Conservation (phyloP, 2,329 filamentous ascomycete genomes). For the Penicillium brasilianum region DNA sequence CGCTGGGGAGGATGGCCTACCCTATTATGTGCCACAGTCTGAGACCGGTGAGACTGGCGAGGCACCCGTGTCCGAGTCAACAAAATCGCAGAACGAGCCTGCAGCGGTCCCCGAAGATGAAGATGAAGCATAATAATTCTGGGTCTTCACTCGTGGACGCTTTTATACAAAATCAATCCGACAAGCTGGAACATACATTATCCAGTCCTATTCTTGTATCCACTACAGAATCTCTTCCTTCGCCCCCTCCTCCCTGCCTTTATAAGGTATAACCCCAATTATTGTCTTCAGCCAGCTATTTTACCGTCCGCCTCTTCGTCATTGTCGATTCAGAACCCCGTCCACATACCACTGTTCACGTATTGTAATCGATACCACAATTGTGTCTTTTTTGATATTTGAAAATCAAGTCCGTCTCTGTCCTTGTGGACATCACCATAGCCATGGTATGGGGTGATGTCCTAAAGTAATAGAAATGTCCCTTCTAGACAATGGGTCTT, state of each 20-base stretch:
- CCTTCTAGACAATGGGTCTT: background rate
- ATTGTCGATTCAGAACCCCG: slow-evolving; percentile 11
- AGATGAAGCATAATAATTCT: slow-evolving; percentile 17
- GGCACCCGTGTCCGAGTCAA: slow-evolving; percentile 26
- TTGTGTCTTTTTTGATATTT: background rate
- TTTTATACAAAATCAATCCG: slow-evolving; percentile 6
- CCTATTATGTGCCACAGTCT: slow-evolving; percentile 48
- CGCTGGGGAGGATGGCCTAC: slow-evolving; percentile 78
- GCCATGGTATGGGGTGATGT: too few relatives aligned
- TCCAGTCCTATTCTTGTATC: slow-evolving; percentile 10
- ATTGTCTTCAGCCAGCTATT: slow-evolving; percentile 19
- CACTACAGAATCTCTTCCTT: slow-evolving; percentile 4
- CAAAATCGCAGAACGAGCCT: slow-evolving; percentile 18
- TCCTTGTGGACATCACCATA: too few relatives aligned
- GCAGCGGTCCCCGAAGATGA: slow-evolving; percentile 21
- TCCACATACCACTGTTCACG: slow-evolving; percentile 27
- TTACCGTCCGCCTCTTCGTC: slow-evolving; percentile 4
- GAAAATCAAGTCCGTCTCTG: background rate
- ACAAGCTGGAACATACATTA: slow-evolving; percentile 1
- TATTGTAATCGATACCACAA: slow-evolving; percentile 24
- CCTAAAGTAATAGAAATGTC: too few relatives aligned
- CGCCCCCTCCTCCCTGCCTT: slow-evolving; percentile 6
- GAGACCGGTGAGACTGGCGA: slow-evolving; percentile 26
- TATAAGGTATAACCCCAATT: slow-evolving; percentile 10
- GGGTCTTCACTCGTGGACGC: background rate